These are phyloP conservation scores for Pseudocercospora fijiensis DNA, from an alignment of 2,329 filamentous ascomycete species.

Conservation along the genomic window DNA sequence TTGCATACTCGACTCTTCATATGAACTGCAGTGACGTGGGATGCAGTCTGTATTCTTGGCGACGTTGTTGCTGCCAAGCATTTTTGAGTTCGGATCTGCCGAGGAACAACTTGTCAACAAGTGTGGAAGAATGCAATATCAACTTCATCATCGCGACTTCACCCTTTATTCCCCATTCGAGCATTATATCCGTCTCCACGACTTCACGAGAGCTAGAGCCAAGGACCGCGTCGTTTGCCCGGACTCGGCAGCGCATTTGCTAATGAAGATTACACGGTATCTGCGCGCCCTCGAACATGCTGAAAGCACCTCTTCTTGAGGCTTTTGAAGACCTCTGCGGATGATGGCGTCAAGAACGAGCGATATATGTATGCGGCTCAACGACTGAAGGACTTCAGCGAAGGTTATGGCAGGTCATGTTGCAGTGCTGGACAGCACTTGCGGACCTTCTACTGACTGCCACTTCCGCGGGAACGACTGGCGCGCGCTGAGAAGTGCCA, in stretches of 20 bases:
- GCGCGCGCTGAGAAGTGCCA: background rate
- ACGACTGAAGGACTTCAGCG: background rate
- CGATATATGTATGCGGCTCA: background rate
- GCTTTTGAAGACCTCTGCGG: no score
- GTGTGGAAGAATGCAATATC: background rate
- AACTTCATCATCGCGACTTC: background rate
- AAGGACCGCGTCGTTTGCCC: background rate
- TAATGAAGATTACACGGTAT: background rate
- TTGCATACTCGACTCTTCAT: no score
- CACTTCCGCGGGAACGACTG: background rate
- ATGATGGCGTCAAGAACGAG: no score
- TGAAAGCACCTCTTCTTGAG: no score
- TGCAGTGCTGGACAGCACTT: background rate
- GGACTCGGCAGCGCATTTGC: background rate
- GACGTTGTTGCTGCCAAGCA: no score
- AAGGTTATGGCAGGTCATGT: background rate
- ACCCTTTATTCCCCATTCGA: background rate
- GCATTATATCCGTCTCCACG: background rate
- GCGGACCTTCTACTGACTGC: background rate
- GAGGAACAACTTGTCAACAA: background rate
- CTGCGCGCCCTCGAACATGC: no score
- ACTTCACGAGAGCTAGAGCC: background rate
- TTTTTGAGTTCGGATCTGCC: background rate
- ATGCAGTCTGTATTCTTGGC: no score
- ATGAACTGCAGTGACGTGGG: no score